These are phyloP conservation scores for Mariannaea elegans DNA, from an alignment of 2,329 filamentous ascomycete species.

Conservation along the genomic window DNA sequence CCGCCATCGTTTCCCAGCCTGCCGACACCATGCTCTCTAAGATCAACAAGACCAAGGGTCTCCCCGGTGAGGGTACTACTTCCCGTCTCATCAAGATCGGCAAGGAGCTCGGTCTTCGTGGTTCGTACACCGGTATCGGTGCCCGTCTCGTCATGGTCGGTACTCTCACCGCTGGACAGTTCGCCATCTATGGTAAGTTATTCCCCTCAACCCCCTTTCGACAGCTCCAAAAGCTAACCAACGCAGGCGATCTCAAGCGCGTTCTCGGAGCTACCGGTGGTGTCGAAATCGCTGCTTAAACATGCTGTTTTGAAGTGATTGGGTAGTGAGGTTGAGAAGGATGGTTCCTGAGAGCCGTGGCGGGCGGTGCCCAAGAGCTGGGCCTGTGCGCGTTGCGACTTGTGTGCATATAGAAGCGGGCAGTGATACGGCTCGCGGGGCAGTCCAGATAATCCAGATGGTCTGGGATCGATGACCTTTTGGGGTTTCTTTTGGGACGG, in stretches of 20 bases:
- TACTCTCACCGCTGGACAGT: slow-evolving; percentile 81
- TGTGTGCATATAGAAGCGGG: slow-evolving; percentile 30
- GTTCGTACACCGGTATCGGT: slow-evolving; percentile 83
- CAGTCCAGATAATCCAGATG: slow-evolving; percentile 28
- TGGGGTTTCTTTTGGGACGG: slow-evolving; percentile 22
- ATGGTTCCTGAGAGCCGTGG: slow-evolving; percentile 24
- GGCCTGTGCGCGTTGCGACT: slow-evolving; percentile 29
- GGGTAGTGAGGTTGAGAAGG: slow-evolving; percentile 13
- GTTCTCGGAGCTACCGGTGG: slow-evolving; percentile 76
- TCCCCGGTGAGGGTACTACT: slow-evolving; percentile 84
- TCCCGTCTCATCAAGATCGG: slow-evolving; percentile 87
- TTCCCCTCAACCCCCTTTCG: neutral
- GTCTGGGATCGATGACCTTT: slow-evolving; percentile 33
- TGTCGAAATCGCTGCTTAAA: slow-evolving; percentile 68
- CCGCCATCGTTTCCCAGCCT: slow-evolving; percentile 86
- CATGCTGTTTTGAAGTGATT: slow-evolving; percentile 13
- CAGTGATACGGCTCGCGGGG: slow-evolving; percentile 27
- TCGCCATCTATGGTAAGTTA: slow-evolving; percentile 80
- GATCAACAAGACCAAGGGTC: slow-evolving; percentile 95
- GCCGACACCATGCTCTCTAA: slow-evolving; percentile 94
- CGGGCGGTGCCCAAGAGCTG: slow-evolving; percentile 36
- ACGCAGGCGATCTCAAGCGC: slow-evolving; percentile 67
- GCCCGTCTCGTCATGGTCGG: slow-evolving; percentile 73
- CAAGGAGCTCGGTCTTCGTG: slow-evolving; percentile 82
- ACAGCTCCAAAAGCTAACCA: neutral